Base-by-base conservation (phyloP, 1,139 yeast genomes). In the Yamadazyma friedrichii region DNA sequence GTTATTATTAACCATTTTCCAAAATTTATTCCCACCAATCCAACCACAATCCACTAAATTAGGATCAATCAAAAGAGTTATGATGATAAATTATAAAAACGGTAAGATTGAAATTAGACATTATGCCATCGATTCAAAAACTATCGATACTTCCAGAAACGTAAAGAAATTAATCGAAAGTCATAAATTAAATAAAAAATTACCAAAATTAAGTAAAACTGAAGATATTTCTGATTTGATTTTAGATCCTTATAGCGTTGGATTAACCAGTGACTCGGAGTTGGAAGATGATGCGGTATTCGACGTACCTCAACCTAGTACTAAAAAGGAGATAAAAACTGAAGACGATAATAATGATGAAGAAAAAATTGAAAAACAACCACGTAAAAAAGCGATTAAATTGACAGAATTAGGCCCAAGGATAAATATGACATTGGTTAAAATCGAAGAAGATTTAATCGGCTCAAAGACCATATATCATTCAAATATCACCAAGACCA, bases 331-430 rank as follows among this genome's bases (percentile, higher is more conserved):
- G 46, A n/a, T n/a, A n/a, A 26, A 26, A 9, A 26, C 28, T 10
- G 24, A 34, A 4, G 15, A 13, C n/a, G 32, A 29, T 22, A 33
- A 41, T 11, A 20, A 26, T 48, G 52, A 52, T 41, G 40, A 45
- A 36, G 55, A 51, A 27, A 52, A 49, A 15, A 54, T 52, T n/a
- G 55, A 58, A n/a, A 22, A 40, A 39, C 49, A 52, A 37, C 45
- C 70, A 43, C 80, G 82, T 49, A 89, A 89, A 67, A 80, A 88
- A 54, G 98, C 98, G 2, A 88, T 94, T 52, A 89, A 89, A 59
- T 73, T 94, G 45, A 87, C 93, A 1, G 99, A 94, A 64, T 70
- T 91, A 42, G 99, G 99, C 0, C 99, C 99, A 29, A 76, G 99
- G 51, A 65, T 94, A 62, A 81, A 79, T 51, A 70, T 94, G 64